Evolutionary conservation across 306 rosid genomes (phyloP).

Genomic region (Dalbergia oliveri): DNA sequence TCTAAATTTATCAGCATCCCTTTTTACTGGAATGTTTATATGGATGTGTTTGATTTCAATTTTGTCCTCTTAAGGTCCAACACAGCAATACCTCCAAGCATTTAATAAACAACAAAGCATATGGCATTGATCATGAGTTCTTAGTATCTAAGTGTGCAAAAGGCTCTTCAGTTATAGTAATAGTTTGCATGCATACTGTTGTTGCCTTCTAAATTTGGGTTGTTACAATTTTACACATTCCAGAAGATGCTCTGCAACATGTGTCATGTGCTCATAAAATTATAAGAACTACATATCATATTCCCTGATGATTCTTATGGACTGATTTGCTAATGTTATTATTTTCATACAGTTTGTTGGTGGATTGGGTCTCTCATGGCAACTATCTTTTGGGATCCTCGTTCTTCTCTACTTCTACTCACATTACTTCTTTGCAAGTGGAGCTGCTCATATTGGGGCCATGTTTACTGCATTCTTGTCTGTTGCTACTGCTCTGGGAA

Average conservation of each 20-base stretch:
- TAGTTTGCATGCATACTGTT: conserved; percentile 3
- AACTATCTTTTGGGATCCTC: conserved; percentile 87
- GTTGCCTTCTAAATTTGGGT: background rate
- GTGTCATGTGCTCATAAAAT: conserved; percentile 15
- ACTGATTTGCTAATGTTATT: conserved; percentile 38
- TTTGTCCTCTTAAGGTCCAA: background rate
- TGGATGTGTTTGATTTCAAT: conserved; percentile 22
- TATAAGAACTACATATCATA: background rate
- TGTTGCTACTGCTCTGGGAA: conserved; percentile 97
- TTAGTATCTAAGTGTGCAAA: background rate
- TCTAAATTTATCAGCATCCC: conserved; percentile 3
- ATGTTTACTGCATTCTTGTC: conserved; percentile 99
- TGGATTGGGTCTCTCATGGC: conserved; percentile 98
- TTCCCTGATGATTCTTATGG: conserved; percentile 27
- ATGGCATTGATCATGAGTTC: background rate
- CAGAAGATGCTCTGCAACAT: conserved; percentile 16
- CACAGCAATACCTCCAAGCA: background rate
- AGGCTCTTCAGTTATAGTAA: background rate
- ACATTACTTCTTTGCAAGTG: conserved; percentile 99
- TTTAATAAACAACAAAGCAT: conserved; percentile 2
- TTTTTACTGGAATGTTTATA: background rate
- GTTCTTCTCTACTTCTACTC: conserved; percentile 97
- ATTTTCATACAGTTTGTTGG: conserved; percentile 82
- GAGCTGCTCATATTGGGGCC: conserved; percentile 99
- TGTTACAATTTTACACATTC: background rate